These are phyloP conservation scores for Phytophthora fragariae DNA, from an alignment of 352 stramenopile species.

Conservation along the genomic window DNA sequence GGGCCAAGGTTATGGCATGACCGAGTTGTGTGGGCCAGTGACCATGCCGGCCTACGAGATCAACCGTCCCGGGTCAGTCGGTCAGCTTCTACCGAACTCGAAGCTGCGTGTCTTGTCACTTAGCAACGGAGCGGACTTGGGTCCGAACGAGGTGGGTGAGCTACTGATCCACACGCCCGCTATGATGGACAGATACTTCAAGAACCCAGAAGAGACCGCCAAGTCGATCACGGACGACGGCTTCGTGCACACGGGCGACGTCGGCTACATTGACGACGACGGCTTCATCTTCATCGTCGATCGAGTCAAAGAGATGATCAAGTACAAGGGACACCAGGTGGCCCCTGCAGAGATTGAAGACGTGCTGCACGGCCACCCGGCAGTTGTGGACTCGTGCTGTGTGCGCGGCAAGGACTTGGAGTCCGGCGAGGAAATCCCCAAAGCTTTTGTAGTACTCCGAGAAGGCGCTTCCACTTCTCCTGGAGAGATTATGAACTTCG, in stretches of 20 bases:
- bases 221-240: constrained; percentile 74
- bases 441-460: constrained; percentile 91
- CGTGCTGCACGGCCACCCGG: constrained; percentile 77
- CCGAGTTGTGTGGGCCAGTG: constrained; percentile 66
- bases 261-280: constrained; percentile 92
- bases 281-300: constrained; percentile 93
- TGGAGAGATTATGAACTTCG: constrained; percentile 82
- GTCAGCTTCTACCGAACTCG: constrained; percentile 50
- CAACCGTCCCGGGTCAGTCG: constrained; percentile 39
- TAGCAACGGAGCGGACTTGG: constrained; percentile 40
- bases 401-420: constrained; percentile 65
- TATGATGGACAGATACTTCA: constrained; percentile 55
- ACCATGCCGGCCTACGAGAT: constrained; percentile 41
- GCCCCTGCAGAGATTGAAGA: constrained; percentile 93
- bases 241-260: constrained; percentile 91
- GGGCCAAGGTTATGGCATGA: constrained; percentile 68
- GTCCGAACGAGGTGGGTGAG: constrained; percentile 60
- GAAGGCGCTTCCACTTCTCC: constrained; percentile 44
- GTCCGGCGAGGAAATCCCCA: constrained; percentile 87
- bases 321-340: constrained; percentile 94
- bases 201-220: constrained; percentile 82
- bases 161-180: constrained; percentile 66
- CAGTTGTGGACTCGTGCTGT: constrained; percentile 80
- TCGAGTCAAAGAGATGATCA: constrained; percentile 96
- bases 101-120: constrained; percentile 47